phyloP scores from a whole-genome alignment of 345 rosid genomes.

The Eucalyptus albens region DNA sequence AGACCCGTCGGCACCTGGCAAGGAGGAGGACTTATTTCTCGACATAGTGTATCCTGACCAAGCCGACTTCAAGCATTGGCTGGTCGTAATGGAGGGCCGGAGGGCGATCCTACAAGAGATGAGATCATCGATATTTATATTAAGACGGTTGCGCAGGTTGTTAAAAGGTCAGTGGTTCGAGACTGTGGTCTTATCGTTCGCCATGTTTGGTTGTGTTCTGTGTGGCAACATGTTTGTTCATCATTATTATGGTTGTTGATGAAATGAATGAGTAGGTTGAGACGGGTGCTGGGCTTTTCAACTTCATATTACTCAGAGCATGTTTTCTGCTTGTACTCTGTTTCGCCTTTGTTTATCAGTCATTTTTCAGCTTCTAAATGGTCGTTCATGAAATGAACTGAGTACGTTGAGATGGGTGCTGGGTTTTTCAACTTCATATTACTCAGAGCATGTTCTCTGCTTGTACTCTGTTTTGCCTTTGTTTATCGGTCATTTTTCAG shows the following conservation, averaged over 20 bases:
- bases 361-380: background rate
- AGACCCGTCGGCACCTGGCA: too few relatives aligned
- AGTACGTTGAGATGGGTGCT: background rate
- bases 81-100: slow-evolving; percentile 75
- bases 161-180: slow-evolving; percentile 46
- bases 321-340: background rate
- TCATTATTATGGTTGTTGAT: background rate
- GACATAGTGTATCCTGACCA: background rate
- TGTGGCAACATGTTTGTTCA: too few relatives aligned
- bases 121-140: slow-evolving; percentile 77
- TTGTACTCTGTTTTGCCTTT: background rate
- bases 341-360: background rate
- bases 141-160: slow-evolving; percentile 58
- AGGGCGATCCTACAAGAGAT: slow-evolving; percentile 60
- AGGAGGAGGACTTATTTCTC: too few relatives aligned
- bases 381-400: too few relatives aligned
- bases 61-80: slow-evolving; percentile 89
- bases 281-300: background rate
- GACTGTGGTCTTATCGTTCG: background rate
- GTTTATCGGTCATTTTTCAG: background rate
- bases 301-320: background rate
- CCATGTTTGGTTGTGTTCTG: too few relatives aligned
- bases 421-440: background rate
- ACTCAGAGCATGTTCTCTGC: background rate
- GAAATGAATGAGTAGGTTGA: background rate